A percentile compares a stretch with the other conserved stretches of the same genome.
These are phyloP conservation scores for Akanthomyces dipterigenus DNA, from an alignment of 2,329 filamentous ascomycete genomes.

Conservation along the genomic window DNA sequence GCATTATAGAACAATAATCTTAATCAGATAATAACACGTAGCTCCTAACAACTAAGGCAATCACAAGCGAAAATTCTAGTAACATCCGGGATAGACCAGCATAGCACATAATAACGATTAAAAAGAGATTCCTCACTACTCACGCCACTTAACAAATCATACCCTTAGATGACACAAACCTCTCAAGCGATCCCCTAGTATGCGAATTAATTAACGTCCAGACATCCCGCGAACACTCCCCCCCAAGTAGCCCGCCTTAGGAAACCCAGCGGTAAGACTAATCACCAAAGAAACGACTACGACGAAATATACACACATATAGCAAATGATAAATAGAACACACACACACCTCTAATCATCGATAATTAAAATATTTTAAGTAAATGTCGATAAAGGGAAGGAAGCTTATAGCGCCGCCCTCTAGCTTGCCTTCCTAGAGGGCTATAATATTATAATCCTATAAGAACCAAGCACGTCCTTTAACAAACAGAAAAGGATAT, in stretches of 20 bases:
- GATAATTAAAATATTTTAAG: background rate
- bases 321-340: background rate
- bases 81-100: no score
- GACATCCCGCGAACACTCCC: background rate
- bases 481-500: background rate
- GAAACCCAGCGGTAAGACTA: background rate
- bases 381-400: background rate
- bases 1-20: no score
- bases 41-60: no score
- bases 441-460: background rate
- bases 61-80: no score
- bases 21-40: no score
- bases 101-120: no score
- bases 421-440: background rate
- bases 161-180: background rate
- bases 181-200: background rate
- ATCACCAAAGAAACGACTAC: background rate
- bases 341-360: background rate
- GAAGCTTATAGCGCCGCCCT: background rate
- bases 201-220: no score
- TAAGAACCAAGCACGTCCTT: background rate
- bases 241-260: background rate
- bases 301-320: background rate
- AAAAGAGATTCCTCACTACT: no score
- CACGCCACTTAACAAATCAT: background rate